Conservation (phyloP, 805 yeast genomes). For the Spathaspora hagerdaliae region DNA sequence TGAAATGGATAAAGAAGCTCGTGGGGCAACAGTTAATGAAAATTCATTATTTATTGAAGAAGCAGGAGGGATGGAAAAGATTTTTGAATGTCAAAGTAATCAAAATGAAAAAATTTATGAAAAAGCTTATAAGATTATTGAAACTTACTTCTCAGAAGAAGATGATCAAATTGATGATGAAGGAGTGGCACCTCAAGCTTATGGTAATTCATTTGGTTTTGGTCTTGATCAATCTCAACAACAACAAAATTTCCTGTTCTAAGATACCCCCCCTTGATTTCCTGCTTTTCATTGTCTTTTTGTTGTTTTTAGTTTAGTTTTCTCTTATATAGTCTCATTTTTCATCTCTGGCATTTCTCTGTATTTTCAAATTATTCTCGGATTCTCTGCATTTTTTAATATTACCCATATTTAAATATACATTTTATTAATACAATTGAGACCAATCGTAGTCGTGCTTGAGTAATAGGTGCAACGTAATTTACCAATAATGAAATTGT, state of each 20-base stretch:
- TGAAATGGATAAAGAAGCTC: conserved; percentile 81
- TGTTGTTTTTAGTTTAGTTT: neutral
- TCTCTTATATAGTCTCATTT: neutral
- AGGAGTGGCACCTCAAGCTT: conserved; percentile 69
- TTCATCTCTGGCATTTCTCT: neutral
- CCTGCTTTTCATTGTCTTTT: neutral
- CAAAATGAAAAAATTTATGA: conserved; percentile 89
- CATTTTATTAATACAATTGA: too few species aligned
- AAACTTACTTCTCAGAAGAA: conserved; percentile 84
- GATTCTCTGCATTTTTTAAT: conserved; percentile 2
- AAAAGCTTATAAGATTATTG: conserved; percentile 86
- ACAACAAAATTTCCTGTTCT: conserved; percentile 50
- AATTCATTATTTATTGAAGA: conserved; percentile 92
- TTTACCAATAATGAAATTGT: too few species aligned
- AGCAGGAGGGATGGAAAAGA: conserved; percentile 98
- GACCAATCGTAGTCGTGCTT: too few species aligned
- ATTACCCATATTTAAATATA: too few species aligned
- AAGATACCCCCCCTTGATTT: neutral
- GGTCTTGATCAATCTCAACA: conserved; percentile 62
- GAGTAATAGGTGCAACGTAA: too few species aligned
- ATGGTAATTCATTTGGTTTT: conserved; percentile 85
- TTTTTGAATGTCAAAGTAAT: conserved; percentile 86
- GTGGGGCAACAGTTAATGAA: conserved; percentile 68
- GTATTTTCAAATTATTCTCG: neutral
- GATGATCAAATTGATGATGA: conserved; percentile 67